Percentiles rank a stretch among this genome's conserved stretches.
phyloP scores from a whole-genome alignment of 2,329 filamentous ascomycete species.

The Pseudocercospora fuligena region DNA sequence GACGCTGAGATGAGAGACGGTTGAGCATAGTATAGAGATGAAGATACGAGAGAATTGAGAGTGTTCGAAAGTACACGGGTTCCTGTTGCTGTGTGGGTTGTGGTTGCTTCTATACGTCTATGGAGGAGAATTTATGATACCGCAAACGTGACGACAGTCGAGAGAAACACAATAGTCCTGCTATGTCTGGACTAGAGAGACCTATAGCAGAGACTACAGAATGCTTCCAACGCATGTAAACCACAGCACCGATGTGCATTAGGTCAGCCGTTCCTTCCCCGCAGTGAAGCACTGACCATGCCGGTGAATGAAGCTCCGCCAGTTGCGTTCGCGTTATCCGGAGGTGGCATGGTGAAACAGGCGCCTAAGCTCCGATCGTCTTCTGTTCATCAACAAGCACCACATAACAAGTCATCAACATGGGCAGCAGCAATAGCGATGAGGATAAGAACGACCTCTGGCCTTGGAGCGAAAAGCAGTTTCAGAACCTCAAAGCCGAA shows the following conservation, averaged over 20 bases:
- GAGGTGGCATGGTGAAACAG: not conserved
- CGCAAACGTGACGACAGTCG: too few species aligned
- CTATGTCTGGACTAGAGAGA: too few species aligned
- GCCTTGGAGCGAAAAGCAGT: constrained; percentile 18
- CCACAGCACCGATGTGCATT: too few species aligned
- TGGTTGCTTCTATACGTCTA: too few species aligned
- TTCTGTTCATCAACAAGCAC: constrained; percentile 6
- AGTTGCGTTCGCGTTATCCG: constrained; percentile 7
- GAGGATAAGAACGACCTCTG: constrained; percentile 18
- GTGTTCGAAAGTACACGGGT: not conserved
- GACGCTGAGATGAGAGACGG: constrained; percentile 6
- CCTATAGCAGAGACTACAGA: too few species aligned
- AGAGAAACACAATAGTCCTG: too few species aligned
- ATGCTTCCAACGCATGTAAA: too few species aligned
- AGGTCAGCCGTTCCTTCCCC: not conserved
- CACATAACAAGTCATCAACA: constrained; percentile 7
- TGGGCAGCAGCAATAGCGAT: constrained; percentile 21
- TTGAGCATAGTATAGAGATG: constrained; percentile 1
- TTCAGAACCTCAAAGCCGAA: constrained; percentile 20
- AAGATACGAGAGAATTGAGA: not conserved
- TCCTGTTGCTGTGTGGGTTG: too few species aligned
- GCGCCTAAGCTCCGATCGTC: not conserved
- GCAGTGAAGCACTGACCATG: constrained; percentile 5
- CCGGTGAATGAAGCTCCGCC: constrained; percentile 6
- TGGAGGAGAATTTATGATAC: too few species aligned